Evolutionary conservation across 179 eudicot genomes (phyloP), one percentile per base, ranked within the genome.

Genomic region (Vitellaria paradoxa): DNA sequence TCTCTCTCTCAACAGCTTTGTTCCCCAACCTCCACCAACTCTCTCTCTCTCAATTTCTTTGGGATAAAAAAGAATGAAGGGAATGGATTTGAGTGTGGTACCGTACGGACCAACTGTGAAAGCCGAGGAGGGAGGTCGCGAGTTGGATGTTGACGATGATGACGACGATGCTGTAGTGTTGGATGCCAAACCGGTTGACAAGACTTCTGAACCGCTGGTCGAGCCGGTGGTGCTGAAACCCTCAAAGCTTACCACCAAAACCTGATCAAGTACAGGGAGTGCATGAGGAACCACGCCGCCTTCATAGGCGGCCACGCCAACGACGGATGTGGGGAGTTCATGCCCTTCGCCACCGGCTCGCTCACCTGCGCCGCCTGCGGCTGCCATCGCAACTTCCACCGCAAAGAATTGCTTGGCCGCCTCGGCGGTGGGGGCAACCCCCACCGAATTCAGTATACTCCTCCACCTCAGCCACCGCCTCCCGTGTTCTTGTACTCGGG

Each of bases 261-360:
- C 37, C 37, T 30, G 55, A 9, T 72, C 63, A 55, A 60, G 64
- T 72, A 72, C 64, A n/a, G 46, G 11, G 50, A 72, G 17, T 72
- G 75, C 50, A 55, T 72, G 75, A 26, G 49, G 45, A 72, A 72
- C 65, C 75, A 72, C 21, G 75, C 75, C 7, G 75, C 75, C n/a
- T 24, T 64, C n/a, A 26, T 55, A 45, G 75, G 75, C 9, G 75
- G 75, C 47, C 75, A 72, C 18, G 75, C 75, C 61, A 72, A 72
- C 20, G 75, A 72, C 15, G 75, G 75, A 17, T 72, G 75, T 20
- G 75, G 75, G 9, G 75, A 72, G 49, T 72, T 55, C 47, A 72
- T 72, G 75, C 65, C 52, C 52, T n/a, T 40, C 37, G 61, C 15
- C 45, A 10, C 7, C n/a, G 21, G 1, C 7, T 9, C 75, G 0